Percentiles rank a stretch among this genome's conserved stretches.
phyloP scores from a whole-genome alignment of 495 filamentous ascomycete species.

The Neurospora sp. region DNA sequence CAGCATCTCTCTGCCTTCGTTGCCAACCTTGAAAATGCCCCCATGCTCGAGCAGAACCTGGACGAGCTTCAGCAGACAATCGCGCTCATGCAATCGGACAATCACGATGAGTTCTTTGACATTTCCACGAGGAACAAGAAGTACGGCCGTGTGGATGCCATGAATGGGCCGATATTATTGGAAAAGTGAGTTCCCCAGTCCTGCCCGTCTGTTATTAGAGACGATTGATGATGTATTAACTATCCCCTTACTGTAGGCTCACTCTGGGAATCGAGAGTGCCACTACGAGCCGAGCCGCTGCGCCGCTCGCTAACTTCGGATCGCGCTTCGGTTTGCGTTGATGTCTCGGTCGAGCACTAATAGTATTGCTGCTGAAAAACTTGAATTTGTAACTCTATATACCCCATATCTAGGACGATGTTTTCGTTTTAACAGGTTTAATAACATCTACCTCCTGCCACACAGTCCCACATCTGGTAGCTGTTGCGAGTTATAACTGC shows the following conservation, averaged over 20 bases:
- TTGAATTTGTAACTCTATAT: not conserved
- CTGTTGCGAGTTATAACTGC: not conserved
- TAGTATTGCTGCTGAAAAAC: not conserved
- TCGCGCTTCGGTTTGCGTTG: constrained; percentile 63
- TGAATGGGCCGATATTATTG: constrained; percentile 73
- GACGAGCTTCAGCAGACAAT: constrained; percentile 92
- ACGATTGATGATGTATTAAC: not conserved
- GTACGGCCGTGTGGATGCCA: constrained; percentile 82
- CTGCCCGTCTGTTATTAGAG: not conserved
- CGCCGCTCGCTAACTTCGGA: constrained; percentile 56
- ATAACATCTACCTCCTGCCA: not conserved
- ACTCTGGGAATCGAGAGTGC: constrained; percentile 46
- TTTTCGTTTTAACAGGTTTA: not conserved
- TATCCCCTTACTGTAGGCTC: constrained; percentile 34
- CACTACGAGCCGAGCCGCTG: constrained; percentile 41
- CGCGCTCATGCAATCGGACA: constrained; percentile 72
- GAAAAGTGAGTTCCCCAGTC: constrained; percentile 58
- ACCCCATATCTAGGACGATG: not conserved
- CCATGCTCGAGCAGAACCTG: constrained; percentile 72
- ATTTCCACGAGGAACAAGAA: constrained; percentile 77
- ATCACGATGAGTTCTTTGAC: constrained; percentile 91
- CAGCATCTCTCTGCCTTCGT: constrained; percentile 77
- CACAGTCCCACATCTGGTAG: not conserved
- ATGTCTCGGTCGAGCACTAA: constrained; percentile 2
- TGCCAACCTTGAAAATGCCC: constrained; percentile 62